phyloP scores from a whole-genome alignment of 768 basidiomycete species.

The Pleurotus sapidus region DNA sequence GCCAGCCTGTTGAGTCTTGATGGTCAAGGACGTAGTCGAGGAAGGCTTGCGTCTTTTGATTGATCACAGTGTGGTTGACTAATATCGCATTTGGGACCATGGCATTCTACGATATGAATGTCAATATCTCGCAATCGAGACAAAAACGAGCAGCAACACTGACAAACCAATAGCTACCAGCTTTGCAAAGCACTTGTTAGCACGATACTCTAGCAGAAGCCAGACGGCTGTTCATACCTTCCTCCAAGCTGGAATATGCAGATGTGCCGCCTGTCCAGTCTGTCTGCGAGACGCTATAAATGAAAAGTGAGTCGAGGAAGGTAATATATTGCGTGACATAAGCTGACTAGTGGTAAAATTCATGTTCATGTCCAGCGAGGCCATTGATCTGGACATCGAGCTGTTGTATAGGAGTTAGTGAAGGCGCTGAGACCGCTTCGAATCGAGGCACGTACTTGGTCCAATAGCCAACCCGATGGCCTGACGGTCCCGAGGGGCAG shows the following conservation, averaged over 20 bases:
- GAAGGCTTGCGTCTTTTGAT: conserved; percentile 43
- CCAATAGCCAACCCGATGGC: conserved; percentile 40
- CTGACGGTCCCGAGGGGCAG: conserved; percentile 35
- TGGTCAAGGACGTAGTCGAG: conserved; percentile 47
- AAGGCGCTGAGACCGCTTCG: not conserved
- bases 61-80: conserved; percentile 41
- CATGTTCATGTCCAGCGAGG: conserved; percentile 40
- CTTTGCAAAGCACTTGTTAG: conserved; percentile 21
- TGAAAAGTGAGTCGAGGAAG: not conserved
- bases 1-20: conserved; percentile 54
- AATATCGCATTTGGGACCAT: conserved; percentile 53
- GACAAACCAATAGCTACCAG: conserved; percentile 60
- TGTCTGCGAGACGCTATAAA: conserved; percentile 31
- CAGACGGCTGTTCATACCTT: conserved; percentile 24
- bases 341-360: conserved; percentile 38
- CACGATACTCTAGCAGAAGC: not conserved
- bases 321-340: not conserved
- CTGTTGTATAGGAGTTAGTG: conserved; percentile 16
- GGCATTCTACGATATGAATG: conserved; percentile 33
- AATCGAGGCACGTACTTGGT: conserved; percentile 26
- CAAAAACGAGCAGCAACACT: conserved; percentile 16
- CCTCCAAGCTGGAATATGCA: conserved; percentile 39
- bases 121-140: not conserved
- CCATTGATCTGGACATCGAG: conserved; percentile 41
- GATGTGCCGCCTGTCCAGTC: conserved; percentile 41